Base-by-base conservation (phyloP, 148 eudicot species). In the Dianthus caryophyllus region DNA sequence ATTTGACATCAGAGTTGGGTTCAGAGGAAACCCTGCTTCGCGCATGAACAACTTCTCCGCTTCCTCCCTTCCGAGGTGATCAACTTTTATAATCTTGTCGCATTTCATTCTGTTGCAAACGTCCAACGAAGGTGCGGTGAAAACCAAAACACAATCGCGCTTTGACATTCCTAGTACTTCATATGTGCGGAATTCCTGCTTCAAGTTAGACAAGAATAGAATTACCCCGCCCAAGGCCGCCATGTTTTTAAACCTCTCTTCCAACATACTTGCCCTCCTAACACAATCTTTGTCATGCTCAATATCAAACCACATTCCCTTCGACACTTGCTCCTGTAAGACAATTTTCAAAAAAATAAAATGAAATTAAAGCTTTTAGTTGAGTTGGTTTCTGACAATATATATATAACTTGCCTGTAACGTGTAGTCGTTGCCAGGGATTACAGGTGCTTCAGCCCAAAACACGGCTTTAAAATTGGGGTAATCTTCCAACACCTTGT, bases 371-470 rank as follows among this genome's bases (percentile, higher is more conserved):
- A 3, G 8, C 8, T 8, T 2, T 33, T 2, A 3, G 39, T 2
- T 33, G 39, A 33, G 8, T 33, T 33, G 8, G 3, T 2, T 3
- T 33, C 39, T 33, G 5, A 33, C 5, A 2, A 33, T 33, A 33
- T 8, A 8, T 8, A 33, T 33, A 33, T 33, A 33, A 33, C 8
- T 33, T 33, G 8, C 39, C 20, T 54, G 36, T n/a, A 54, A 25
- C 24, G 39, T 52, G 46, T 61, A 38, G 20, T 61, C 66, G 39
- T 18, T n/a, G 11, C 25, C 2, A 15, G 16, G 58, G 53, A 18
- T 65, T 29, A 33, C 50, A 5, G 73, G 73, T 0, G 60, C 49
- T 21, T 29, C 55, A 8, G 73, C 59, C 73, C 73, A 70, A 25
- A 59, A 70, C 47, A 70, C 73, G n/a, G 60, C 66, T 47, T 61